Evolutionary conservation across 345 rosid genomes (phyloP), one percentile per base, ranked within the genome.

Genomic region (Brassica juncea): DNA sequence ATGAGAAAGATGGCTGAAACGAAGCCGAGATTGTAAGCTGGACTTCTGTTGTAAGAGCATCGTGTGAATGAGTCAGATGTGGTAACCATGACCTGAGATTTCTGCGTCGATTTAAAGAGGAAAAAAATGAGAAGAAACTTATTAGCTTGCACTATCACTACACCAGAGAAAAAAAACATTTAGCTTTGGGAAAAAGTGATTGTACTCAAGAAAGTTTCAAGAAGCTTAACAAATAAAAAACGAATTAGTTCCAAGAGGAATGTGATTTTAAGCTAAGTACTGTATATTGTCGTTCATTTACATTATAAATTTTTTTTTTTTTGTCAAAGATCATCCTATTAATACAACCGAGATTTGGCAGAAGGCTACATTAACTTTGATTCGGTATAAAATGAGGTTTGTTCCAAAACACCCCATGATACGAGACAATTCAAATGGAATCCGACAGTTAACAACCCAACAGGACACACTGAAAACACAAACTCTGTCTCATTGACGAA

Each of bases 41-140:
- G 94, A 81, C 90, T 93, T 76, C 89, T 81, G 34, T 93, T 87
- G 80, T 89, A 93, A 8, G 86, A 82, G 80, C 98, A 95, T 68
- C 80, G 85, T 4, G 84, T 82, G 9, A 82, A 31, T 59, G 92
- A 71, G 34, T 71, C 78, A 6, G 84, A 47, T 47, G 88, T 57
- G n/a, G 69, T 65, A 81, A 84, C 67, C 27, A 61, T 85, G 78
- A 95, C 90, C 59, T 91, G 84, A 8, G 90, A 89, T 78, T 84
- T 97, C 99, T 95, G 84, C 54, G 27, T 23, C 6, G 16, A 31
- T 58, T 27, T 3, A 30, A n/a, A 25, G 32, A 68, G 8, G 7
- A 32, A 61, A 1, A 32, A 2, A n/a, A 66, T 1, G 64, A 55
- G n/a, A 68, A 80, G 63, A 58, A 58, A 58, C 31, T 55, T 49